Evolutionary conservation across 2,329 filamentous ascomycete genomes (phyloP).

Genomic region (Sporothrix variecibatus): DNA sequence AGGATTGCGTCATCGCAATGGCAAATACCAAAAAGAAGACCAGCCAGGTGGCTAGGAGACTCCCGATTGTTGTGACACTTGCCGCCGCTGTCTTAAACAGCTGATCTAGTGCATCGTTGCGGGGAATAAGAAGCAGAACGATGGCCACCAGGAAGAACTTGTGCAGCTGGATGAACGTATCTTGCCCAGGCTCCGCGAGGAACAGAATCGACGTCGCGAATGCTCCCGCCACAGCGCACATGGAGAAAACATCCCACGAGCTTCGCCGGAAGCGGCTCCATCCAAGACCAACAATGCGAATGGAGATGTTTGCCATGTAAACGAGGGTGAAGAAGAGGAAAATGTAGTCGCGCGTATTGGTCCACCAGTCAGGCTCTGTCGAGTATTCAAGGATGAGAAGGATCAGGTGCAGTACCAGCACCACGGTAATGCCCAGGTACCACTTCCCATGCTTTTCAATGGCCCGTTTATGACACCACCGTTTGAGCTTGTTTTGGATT

Average conservation of each 20-base stretch:
- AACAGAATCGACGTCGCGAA: slow-evolving; percentile 80
- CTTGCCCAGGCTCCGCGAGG: slow-evolving; percentile 60
- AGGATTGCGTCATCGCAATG: slow-evolving; percentile 93
- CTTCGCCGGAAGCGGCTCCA: slow-evolving; percentile 91
- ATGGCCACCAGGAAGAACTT: slow-evolving; percentile 93
- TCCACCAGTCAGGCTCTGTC: slow-evolving; percentile 71
- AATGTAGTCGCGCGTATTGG: slow-evolving; percentile 67
- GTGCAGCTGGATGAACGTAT: slow-evolving; percentile 75
- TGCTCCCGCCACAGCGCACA: slow-evolving; percentile 76
- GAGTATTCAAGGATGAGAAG: slow-evolving; percentile 86
- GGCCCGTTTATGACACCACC: slow-evolving; percentile 92
- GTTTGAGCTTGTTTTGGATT: slow-evolving; percentile 77
- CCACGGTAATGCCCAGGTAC: slow-evolving; percentile 77
- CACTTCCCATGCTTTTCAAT: slow-evolving; percentile 92
- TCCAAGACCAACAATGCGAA: slow-evolving; percentile 84
- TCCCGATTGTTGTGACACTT: slow-evolving; percentile 85
- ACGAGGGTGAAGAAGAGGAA: slow-evolving; percentile 82
- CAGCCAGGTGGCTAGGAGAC: slow-evolving; percentile 93
- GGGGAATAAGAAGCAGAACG: slow-evolving; percentile 84
- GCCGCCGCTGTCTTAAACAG: slow-evolving; percentile 98
- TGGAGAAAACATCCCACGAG: slow-evolving; percentile 91
- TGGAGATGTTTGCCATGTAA: slow-evolving; percentile 78
- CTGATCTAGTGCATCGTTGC: slow-evolving; percentile 96
- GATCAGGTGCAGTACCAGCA: slow-evolving; percentile 80
- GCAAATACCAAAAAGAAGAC: slow-evolving; percentile 95